A percentile compares a stretch with the other conserved stretches of the same genome.
These are phyloP conservation scores for Acanthamoeba castellanii DNA, from an alignment of 208 protist species.

Conservation along the genomic window DNA sequence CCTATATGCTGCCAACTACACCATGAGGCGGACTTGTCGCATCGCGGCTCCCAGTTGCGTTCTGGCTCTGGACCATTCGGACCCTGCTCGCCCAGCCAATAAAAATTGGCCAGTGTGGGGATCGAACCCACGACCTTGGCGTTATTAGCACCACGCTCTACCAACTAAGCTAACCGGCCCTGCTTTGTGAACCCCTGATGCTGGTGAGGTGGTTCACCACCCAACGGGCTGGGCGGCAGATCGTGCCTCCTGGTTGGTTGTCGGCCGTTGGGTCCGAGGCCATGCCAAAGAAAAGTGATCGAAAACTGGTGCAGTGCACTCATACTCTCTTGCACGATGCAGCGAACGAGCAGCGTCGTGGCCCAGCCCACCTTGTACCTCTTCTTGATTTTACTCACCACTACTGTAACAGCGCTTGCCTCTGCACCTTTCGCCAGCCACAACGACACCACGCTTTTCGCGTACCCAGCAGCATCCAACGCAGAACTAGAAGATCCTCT, in stretches of 20 bases:
- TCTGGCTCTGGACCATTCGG: too few species aligned
- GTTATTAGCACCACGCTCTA: constrained; percentile 77
- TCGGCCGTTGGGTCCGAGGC: too few species aligned
- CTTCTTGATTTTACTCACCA: background rate
- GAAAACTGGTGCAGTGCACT: background rate
- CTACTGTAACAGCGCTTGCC: background rate
- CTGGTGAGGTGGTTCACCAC: too few species aligned
- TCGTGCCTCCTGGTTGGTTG: too few species aligned
- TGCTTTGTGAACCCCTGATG: too few species aligned
- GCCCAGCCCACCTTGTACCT: background rate
- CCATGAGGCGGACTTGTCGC: background rate
- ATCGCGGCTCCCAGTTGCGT: too few species aligned
- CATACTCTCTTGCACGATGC: background rate
- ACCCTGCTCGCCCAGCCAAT: too few species aligned
- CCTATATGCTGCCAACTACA: constrained; percentile 34
- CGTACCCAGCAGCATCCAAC: background rate
- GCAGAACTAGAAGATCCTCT: background rate
- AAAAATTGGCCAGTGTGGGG: constrained; percentile 64
- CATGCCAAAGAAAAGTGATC: background rate
- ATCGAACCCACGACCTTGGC: constrained; percentile 77
- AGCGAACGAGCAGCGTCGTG: background rate
- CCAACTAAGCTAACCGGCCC: constrained; percentile 77
- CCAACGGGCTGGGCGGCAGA: too few species aligned
- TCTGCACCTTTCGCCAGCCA: background rate
- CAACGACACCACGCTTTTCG: background rate